Base-by-base conservation (phyloP, 352 stramenopile genomes). In the Phytopythium ostracodes region DNA sequence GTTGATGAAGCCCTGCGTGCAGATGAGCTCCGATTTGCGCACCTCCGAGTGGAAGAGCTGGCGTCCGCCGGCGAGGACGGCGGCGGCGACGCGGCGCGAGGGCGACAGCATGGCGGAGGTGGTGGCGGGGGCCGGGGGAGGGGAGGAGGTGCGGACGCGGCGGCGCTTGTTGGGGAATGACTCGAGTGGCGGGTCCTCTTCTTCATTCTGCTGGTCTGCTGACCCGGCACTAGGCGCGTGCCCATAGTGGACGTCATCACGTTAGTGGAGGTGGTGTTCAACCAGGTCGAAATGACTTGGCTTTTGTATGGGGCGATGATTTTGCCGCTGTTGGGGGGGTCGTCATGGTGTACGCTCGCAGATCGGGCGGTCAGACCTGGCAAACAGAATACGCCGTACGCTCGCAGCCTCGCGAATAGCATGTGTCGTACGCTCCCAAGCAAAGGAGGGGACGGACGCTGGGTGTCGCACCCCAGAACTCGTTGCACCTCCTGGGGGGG, bases 1-100 rank as follows among this genome's bases (percentile, higher is more conserved):
- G 64, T 87, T 75, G 63, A 93, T 91, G 67, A 89, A 91, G 54
- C 80, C 81, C 44, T 89, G 72, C 33, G 80, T 87, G 65, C 83
- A 81, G 57, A 95, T 78, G 29, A 93, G 75, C 42, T 87, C 71
- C 31, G 80, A 70, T 65, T 89, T 87, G 55, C 60, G 56, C 55
- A 91, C 72, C 51, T 89, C 75, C 20, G 68, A 60, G 71, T 89
- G 78, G 67, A 89, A 85, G 52, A 68, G 71, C 47, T 59, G 69
- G 53, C 18, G 55, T 20, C 42, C 20, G 46, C 24, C 46, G 12
- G 46, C 31, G 2, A 53, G 40, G 2, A 46, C 22, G 25, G 63
- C 50, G 25, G 54, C 53, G 29, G 60, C 40, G 40, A 59, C 54
- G 7, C 57, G 65, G 59, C 65, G 36, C 14, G 55, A 40, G 24